Evolutionary conservation across 2,329 filamentous ascomycete species (phyloP), one percentile per base, ranked within the genome.

Genomic region (Colletotrichum sp.): DNA sequence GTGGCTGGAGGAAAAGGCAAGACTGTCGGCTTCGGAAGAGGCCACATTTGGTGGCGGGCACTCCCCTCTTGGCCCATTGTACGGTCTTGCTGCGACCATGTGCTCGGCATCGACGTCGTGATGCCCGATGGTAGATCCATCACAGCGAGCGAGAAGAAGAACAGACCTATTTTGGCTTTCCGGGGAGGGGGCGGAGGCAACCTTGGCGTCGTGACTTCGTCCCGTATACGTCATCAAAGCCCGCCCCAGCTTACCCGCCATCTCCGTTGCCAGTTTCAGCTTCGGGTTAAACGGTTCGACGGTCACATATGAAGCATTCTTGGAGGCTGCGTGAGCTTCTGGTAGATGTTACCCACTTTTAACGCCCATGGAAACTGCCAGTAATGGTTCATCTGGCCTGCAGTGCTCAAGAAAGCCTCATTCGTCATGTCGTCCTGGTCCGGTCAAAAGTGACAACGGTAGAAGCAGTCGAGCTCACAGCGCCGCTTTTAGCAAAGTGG

Each of bases 21-120:
- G 2, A 89, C 88, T 1, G 91, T 93, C 8, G 91, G 91, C 3
- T 78, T 91, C 12, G 88, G 89, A 1, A 92, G 92, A 18, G 92
- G 92, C 1, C 93, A 90, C 78, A 88, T 85, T 85, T 3, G 90
- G 91, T 79, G 91, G 91, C 15, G 92, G 92, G 0, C 90, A 92
- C 79, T 88, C 87, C 1, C 84, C 87, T 0, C 83, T 93, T 1
- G 85, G 84, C 34, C 88, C 88, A 2, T 83, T 80, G 16, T 90
- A 89, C 60, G 92, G 92, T 6, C 84, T 94, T 0, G 89, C 83
- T 16, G 91, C 90, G 92, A 93, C 76, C 88, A 71, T 52, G 68
- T 71, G 8, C 81, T 90, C n/a, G 84, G 86, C 26, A 85, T 88
- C 77, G 85, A 89, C 67, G 84, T 90, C 30, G 85, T 90, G 16